Evolutionary conservation across 208 protist genomes (phyloP), one percentile per base, ranked within the genome.

Genomic region (Phytomonas francai): DNA sequence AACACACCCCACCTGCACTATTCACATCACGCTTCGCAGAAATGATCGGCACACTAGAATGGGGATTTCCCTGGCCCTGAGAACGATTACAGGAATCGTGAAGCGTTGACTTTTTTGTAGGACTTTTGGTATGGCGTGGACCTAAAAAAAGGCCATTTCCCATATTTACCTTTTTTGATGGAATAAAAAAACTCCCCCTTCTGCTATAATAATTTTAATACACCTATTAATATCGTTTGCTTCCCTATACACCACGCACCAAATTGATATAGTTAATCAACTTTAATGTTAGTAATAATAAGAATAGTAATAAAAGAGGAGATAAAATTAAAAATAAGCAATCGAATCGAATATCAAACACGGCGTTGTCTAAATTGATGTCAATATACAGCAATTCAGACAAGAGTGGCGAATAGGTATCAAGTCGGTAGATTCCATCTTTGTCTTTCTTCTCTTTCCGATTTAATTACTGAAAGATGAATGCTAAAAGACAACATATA

Each of bases 221-320:
- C n/a, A n/a, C n/a, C n/a, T n/a, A n/a, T n/a, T n/a, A n/a, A n/a
- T n/a, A n/a, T n/a, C n/a, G 34, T 39, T 39, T 39, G 9, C 34
- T 39, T 39, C 6, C 9, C 9, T 39, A 39, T 12, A 39, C 34
- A 39, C n/a, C n/a, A n/a, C n/a, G 34, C 9, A 39, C 16, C 12
- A 68, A 70, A 71, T 49, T 70, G 8, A 71, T 29, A 34, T 31
- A 12, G 9, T 11, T 69, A 70, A 70, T 59, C 28, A 71, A 36
- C 31, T 63, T 60, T 32, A 72, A 39, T 42, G 33, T 12, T 71
- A 70, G 36, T 68, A 51, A 31, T 42, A 69, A 65, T 59, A 71
- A 68, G n/a, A 71, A 71, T 22, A 30, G 49, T 12, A 71, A 42
- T 28, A 51, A 67, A 7, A 70, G 7, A 59, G 61, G 60, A 27